phyloP scores from a whole-genome alignment of 2,329 filamentous ascomycete genomes.

The Trematosphaeria pertusa region DNA sequence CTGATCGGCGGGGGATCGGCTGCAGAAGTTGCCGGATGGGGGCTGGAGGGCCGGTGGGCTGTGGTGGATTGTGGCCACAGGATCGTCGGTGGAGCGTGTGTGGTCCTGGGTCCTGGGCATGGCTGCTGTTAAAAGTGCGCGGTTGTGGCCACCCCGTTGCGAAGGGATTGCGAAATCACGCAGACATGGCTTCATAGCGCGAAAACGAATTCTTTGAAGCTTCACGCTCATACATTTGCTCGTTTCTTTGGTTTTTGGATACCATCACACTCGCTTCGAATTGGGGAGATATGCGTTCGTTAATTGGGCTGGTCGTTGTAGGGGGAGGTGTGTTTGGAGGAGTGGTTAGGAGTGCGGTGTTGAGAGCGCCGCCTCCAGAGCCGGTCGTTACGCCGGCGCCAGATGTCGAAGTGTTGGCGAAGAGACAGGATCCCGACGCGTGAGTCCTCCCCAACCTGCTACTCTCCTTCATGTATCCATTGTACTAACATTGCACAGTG shows the following conservation, averaged over 20 bases:
- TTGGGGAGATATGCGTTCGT: slow-evolving; percentile 33
- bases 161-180: slow-evolving; percentile 18
- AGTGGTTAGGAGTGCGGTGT: slow-evolving; percentile 15
- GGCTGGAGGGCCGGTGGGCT: slow-evolving; percentile 24
- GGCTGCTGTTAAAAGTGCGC: slow-evolving; percentile 1
- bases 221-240: not conserved
- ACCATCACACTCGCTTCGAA: slow-evolving; percentile 22
- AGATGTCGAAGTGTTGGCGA: slow-evolving; percentile 14
- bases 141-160: slow-evolving; percentile 1
- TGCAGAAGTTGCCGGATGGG: slow-evolving; percentile 14
- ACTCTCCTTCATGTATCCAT: not conserved
- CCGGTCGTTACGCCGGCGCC: slow-evolving; percentile 41
- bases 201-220: slow-evolving; percentile 5
- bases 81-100: slow-evolving; percentile 6
- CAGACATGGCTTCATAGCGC: slow-evolving; percentile 21
- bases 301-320: slow-evolving; percentile 22
- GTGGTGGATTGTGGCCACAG: slow-evolving; percentile 21
- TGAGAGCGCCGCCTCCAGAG: slow-evolving; percentile 19
- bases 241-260: slow-evolving; percentile 12
- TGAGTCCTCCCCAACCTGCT: slow-evolving; percentile 21
- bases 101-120: not conserved
- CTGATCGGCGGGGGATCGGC: slow-evolving; percentile 31
- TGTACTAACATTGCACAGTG: slow-evolving; percentile 25
- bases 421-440: slow-evolving; percentile 40
- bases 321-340: slow-evolving; percentile 18